Conservation (phyloP, 306 rosid species). For the Corylus avellana region DNA sequence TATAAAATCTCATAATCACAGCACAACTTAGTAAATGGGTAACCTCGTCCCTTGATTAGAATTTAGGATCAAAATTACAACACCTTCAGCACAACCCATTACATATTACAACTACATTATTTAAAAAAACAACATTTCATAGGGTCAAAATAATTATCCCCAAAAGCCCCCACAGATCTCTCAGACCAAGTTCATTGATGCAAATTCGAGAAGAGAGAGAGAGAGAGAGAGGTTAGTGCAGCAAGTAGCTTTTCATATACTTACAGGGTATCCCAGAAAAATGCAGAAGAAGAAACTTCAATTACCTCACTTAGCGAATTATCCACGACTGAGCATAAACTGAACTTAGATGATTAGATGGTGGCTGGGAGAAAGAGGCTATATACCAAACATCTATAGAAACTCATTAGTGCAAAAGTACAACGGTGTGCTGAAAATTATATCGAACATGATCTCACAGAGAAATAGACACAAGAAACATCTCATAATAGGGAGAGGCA, state of each 20-base stretch:
- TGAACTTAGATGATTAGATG: background rate
- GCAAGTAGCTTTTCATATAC: background rate
- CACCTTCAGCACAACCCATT: background rate
- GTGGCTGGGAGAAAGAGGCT: slow-evolving; percentile 12
- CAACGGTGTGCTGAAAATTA: slow-evolving; percentile 29
- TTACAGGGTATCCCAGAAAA: background rate
- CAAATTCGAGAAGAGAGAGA: background rate
- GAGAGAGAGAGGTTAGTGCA: background rate
- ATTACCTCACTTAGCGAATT: background rate
- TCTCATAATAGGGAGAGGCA: slow-evolving; percentile 22
- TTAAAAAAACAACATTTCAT: background rate
- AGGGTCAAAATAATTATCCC: background rate
- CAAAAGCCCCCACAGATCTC: background rate
- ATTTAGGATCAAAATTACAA: background rate
- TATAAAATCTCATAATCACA: background rate
- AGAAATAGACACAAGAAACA: slow-evolving; percentile 9
- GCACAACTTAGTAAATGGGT: background rate
- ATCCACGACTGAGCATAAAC: background rate
- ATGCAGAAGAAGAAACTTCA: background rate
- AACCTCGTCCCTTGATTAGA: background rate
- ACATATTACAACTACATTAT: background rate
- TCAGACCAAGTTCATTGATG: too few species aligned
- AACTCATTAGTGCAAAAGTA: slow-evolving; percentile 23
- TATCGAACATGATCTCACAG: slow-evolving; percentile 21
- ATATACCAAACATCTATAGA: slow-evolving; percentile 21